Evolutionary conservation across 345 rosid species (phyloP), one percentile per base, ranked within the genome.

Genomic region (Sisymbrium altissimum): DNA sequence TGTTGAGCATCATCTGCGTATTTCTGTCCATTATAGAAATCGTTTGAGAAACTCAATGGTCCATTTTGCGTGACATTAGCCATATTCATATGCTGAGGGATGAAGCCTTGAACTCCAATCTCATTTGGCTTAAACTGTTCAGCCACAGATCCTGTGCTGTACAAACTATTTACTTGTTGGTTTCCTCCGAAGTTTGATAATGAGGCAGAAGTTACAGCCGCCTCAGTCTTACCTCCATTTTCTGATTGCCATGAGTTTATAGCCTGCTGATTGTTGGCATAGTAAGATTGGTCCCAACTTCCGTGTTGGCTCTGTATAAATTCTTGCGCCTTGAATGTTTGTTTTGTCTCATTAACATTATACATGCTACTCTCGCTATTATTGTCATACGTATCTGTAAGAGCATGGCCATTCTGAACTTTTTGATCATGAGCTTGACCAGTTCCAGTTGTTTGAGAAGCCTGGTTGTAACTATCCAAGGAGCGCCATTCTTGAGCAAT

Each of bases 401-500:
- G 45, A 71, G 80, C 76, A 52, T 77, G 62, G 17, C 87, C 96
- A 78, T 85, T 87, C 74, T 90, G 93, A 79, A 62, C 82, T 50
- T 80, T 89, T 64, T 83, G 85, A 67, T 76, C 84, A 74, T 76
- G 76, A 71, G 82, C 70, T 73, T 84, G 86, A 78, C 17, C 68
- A 72, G 58, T 45, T 30, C 14, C 75, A 71, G 69, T 56, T 45
- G 85, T 80, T 75, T 86, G 89, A 65, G 70, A 52, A 55, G 88
- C 61, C 70, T 91, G 74, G 70, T 84, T 83, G 77, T 86, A 89
- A 83, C 84, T 86, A 46, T 96, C 98, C 56, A 90, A 63, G 7
- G 87, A 13, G 63, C 66, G 79, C 98, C 98, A 96, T 64, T 89
- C 90, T 81, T 83, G 86, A 27, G 79, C 78, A 80, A 86, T 75